These are phyloP conservation scores for Passiflora organensis DNA, from an alignment of 345 rosid genomes.

Conservation along the genomic window DNA sequence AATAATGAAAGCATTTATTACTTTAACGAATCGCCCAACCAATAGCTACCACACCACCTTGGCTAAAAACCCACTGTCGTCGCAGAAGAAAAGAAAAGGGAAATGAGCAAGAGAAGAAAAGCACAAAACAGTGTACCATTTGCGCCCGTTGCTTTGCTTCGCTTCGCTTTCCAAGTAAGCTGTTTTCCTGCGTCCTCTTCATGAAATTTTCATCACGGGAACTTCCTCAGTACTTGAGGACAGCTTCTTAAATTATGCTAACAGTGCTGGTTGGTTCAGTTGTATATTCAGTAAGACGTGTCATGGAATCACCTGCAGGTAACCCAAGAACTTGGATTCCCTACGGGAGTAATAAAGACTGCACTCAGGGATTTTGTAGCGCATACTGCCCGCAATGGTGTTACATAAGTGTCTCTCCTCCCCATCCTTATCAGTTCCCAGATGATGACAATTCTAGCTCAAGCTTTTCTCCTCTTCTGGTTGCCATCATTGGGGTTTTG, in stretches of 20 bases:
- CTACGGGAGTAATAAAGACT: slow-evolving; percentile 55
- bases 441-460: slow-evolving; percentile 43
- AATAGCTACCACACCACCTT: slow-evolving; percentile 14
- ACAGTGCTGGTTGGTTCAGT: neutral
- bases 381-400: slow-evolving; percentile 84
- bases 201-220: slow-evolving; percentile 2
- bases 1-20: slow-evolving; percentile 32
- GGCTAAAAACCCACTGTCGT: slow-evolving; percentile 43
- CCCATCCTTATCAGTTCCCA: slow-evolving; percentile 35
- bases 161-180: slow-evolving; percentile 28
- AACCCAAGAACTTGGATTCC: slow-evolving; percentile 48
- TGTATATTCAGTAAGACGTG: neutral
- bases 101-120: slow-evolving; percentile 10
- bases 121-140: slow-evolving; percentile 9
- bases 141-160: slow-evolving; percentile 15
- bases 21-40: slow-evolving; percentile 43
- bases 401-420: slow-evolving; percentile 64
- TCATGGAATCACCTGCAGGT: slow-evolving; percentile 25
- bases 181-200: slow-evolving; percentile 11
- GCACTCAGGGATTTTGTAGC: slow-evolving; percentile 71
- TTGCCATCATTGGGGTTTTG: slow-evolving; percentile 67
- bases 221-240: neutral
- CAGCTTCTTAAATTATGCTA: slow-evolving; percentile 1
- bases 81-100: slow-evolving; percentile 2
- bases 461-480: slow-evolving; percentile 71